A percentile compares a stretch with the other conserved stretches of the same genome.
These are phyloP conservation scores for Colletotrichum nymphaeae DNA, from an alignment of 2,329 filamentous ascomycete species.

Conservation along the genomic window DNA sequence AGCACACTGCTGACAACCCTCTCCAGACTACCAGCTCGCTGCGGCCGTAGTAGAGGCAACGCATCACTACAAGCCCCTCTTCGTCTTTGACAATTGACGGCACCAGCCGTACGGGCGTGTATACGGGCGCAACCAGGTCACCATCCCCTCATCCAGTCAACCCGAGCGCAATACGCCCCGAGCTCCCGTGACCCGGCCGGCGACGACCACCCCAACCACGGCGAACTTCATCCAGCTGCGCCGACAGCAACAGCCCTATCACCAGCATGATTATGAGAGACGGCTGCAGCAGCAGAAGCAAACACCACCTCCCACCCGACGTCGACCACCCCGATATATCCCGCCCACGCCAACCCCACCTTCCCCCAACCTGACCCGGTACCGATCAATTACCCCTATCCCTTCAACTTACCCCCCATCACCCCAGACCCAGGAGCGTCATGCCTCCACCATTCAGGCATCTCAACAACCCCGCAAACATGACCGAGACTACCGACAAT, in stretches of 20 bases:
- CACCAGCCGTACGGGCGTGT: conserved; percentile 37
- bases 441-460: background rate
- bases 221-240: background rate
- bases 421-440: background rate
- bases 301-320: background rate
- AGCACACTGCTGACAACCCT: background rate
- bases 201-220: conserved; percentile 24
- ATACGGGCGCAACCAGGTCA: conserved; percentile 41
- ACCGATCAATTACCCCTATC: background rate
- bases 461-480: background rate
- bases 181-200: conserved; percentile 54
- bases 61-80: conserved; percentile 84
- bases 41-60: conserved; percentile 87
- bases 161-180: conserved; percentile 41
- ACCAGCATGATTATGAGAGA: background rate
- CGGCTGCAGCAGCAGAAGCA: conserved; percentile 2
- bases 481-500: background rate
- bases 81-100: conserved; percentile 68
- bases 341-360: background rate
- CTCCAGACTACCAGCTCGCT: conserved; percentile 79
- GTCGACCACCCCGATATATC: background rate
- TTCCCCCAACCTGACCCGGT: background rate
- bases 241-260: background rate
- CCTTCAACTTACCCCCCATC: background rate
- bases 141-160: conserved; percentile 39